Evolutionary conservation across 805 yeast genomes (phyloP).

Genomic region (Saturnispora silvae): DNA sequence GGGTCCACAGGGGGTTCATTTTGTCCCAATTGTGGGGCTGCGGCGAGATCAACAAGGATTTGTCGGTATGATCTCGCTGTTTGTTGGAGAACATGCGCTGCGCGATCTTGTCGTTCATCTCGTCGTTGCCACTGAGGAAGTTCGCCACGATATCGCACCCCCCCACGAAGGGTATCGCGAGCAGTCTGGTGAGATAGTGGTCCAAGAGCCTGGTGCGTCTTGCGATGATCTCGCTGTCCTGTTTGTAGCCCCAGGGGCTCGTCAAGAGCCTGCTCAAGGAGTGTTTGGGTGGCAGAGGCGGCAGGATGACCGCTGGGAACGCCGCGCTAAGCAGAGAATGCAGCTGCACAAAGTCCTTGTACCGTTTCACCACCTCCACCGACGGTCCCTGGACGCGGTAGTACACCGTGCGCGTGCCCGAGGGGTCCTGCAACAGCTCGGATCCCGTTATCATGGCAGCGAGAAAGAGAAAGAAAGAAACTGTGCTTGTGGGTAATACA

Average conservation of each 20-base stretch:
- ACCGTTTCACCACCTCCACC: constrained; percentile 49
- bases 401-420: constrained; percentile 23
- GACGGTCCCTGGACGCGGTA: constrained; percentile 17
- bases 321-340: constrained; percentile 58
- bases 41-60: constrained; percentile 33
- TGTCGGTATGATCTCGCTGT: neutral
- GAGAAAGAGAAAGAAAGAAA: neutral
- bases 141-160: constrained; percentile 32
- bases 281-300: constrained; percentile 92
- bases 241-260: constrained; percentile 25
- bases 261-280: constrained; percentile 30
- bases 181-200: constrained; percentile 33
- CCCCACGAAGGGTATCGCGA: constrained; percentile 26
- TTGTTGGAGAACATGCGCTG: constrained; percentile 21
- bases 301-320: constrained; percentile 80
- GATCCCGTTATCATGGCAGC: constrained; percentile 11
- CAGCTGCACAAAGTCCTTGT: constrained; percentile 83
- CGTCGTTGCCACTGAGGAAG: constrained; percentile 26
- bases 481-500: neutral
- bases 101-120: neutral
- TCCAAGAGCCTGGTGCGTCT: constrained; percentile 37
- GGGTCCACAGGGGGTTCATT: constrained; percentile 37
- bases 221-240: constrained; percentile 30
- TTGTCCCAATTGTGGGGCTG: constrained; percentile 35
- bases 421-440: constrained; percentile 19